A percentile compares a stretch with the other conserved stretches of the same genome.
phyloP scores from a whole-genome alignment of 2,329 filamentous ascomycete genomes.

The Fusarium proliferatum region DNA sequence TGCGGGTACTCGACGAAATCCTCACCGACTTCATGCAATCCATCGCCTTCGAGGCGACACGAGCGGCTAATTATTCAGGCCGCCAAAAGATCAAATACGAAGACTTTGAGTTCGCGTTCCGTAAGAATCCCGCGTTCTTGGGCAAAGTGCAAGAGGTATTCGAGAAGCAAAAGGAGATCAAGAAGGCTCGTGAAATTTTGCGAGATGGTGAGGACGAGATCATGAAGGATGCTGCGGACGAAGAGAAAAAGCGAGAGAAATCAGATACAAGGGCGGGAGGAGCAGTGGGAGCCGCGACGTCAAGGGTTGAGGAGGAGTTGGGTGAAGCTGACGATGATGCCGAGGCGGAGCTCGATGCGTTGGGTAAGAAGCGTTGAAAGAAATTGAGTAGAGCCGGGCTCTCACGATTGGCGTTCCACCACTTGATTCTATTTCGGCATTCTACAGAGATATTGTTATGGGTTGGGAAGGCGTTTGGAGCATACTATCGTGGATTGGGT shows the following conservation, averaged over 20 bases:
- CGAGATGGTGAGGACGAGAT: conserved; percentile 73
- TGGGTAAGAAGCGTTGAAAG: conserved; percentile 53
- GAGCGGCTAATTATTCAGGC: conserved; percentile 84
- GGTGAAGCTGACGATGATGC: conserved; percentile 65
- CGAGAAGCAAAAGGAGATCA: conserved; percentile 87
- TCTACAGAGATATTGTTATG: conserved; percentile 7
- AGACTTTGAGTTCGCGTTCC: conserved; percentile 94
- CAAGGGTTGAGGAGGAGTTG: conserved; percentile 60
- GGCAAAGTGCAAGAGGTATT: conserved; percentile 91
- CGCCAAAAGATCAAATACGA: conserved; percentile 98
- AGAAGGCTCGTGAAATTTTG: conserved; percentile 81
- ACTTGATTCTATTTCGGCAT: conserved; percentile 1
- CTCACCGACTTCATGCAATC: conserved; percentile 97
- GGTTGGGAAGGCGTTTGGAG: conserved; percentile 17
- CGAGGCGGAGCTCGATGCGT: conserved; percentile 54
- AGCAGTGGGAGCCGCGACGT: conserved; percentile 45
- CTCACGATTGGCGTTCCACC: not conserved
- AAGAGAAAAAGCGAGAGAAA: conserved; percentile 54
- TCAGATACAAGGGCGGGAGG: conserved; percentile 43
- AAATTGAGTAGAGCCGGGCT: not conserved
- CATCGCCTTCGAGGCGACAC: conserved; percentile 88
- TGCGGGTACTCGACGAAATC: conserved; percentile 92
- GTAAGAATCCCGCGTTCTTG: conserved; percentile 85
- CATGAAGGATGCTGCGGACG: conserved; percentile 62
- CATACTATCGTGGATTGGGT: not conserved